These are phyloP conservation scores for Macrolepiota fuliginosa DNA, from an alignment of 768 basidiomycete genomes.

Conservation along the genomic window DNA sequence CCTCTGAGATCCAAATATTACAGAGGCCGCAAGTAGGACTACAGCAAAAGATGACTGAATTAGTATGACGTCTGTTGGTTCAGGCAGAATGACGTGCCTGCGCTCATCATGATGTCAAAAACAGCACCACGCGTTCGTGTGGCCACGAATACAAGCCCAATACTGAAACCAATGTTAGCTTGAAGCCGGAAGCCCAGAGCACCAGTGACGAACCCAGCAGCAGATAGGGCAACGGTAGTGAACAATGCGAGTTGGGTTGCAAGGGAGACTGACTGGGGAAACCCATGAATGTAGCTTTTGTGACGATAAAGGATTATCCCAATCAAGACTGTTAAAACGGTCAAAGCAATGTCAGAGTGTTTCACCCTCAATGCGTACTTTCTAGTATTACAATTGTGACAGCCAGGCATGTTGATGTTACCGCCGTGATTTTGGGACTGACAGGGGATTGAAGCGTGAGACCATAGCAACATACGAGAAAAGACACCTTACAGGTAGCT, in stretches of 20 bases:
- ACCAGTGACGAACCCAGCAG: not conserved
- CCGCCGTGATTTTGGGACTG: conserved; percentile 6
- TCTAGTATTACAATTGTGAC: not conserved
- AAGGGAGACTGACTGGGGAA: conserved; percentile 5
- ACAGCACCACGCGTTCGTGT: not conserved
- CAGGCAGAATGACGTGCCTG: not conserved
- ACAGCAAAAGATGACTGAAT: too few species aligned
- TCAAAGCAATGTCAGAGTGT: not conserved
- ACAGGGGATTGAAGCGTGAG: not conserved
- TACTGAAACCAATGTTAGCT: not conserved
- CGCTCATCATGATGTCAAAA: conserved; percentile 5
- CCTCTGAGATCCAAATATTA: conserved; percentile 9
- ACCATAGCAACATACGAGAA: too few species aligned
- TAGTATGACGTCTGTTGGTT: not conserved
- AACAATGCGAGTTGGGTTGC: conserved; percentile 1
- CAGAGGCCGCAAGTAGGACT: conserved; percentile 1
- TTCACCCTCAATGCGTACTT: not conserved
- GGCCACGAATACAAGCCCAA: conserved; percentile 3
- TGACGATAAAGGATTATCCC: conserved; percentile 2
- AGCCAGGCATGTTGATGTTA: not conserved
- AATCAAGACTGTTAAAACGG: not conserved
- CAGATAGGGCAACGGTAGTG: not conserved
- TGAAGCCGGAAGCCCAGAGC: not conserved
- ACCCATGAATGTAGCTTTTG: not conserved
- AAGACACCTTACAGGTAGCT: not conserved